A percentile compares a stretch with the other conserved stretches of the same genome.
phyloP scores from a whole-genome alignment of 1,139 yeast species.

The Yamadazyma diospyri region DNA sequence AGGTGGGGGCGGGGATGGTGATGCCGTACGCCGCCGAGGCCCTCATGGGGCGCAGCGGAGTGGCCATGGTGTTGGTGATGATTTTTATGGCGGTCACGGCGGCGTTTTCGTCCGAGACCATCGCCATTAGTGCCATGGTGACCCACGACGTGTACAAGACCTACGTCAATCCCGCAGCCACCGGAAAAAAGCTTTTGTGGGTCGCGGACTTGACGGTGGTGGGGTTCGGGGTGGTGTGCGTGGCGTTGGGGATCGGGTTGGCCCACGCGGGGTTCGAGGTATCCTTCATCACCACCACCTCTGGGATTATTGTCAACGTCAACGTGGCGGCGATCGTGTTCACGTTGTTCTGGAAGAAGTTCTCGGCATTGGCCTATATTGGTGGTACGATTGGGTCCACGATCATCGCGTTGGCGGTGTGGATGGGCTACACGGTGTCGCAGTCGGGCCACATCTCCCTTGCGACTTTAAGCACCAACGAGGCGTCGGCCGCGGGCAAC shows the following conservation, averaged over 20 bases:
- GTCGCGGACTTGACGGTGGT: constrained; percentile 27
- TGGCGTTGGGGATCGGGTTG: constrained; percentile 30
- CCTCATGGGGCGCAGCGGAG: constrained; percentile 31
- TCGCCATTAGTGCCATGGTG: constrained; percentile 33
- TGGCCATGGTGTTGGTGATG: constrained; percentile 32
- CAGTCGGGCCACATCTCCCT: constrained; percentile 24
- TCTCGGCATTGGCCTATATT: constrained; percentile 37
- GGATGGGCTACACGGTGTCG: constrained; percentile 37
- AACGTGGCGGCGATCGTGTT: constrained; percentile 27
- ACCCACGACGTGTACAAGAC: constrained; percentile 35
- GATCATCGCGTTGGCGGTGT: constrained; percentile 38
- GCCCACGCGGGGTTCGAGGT: constrained; percentile 31
- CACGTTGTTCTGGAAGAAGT: constrained; percentile 46
- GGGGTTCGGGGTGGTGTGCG: constrained; percentile 26
- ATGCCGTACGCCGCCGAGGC: constrained; percentile 22
- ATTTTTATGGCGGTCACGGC: constrained; percentile 40
- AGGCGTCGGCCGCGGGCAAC: constrained; percentile 32
- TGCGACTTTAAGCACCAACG: constrained; percentile 19
- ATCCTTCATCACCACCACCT: constrained; percentile 21
- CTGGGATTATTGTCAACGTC: constrained; percentile 34
- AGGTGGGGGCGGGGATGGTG: constrained; percentile 21
- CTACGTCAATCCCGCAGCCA: constrained; percentile 32
- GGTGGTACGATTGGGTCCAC: constrained; percentile 48
- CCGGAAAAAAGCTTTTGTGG: constrained; percentile 28
- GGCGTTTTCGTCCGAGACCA: constrained; percentile 36